A percentile compares a stretch with the other conserved stretches of the same genome.
Conservation (phyloP, 148 eudicot genomes). For the Silene conica region DNA sequence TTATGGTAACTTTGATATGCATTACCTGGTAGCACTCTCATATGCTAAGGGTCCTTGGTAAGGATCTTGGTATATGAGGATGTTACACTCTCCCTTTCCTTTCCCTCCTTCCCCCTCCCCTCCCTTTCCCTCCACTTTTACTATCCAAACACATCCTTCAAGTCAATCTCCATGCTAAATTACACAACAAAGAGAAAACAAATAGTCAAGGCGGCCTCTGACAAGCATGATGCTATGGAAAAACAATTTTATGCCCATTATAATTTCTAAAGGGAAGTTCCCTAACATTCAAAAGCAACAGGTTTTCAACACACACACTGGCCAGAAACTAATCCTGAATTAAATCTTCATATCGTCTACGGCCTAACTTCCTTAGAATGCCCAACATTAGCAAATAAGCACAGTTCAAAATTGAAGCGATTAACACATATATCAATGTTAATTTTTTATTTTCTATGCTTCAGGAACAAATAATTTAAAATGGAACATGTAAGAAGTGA, state of each 20-base stretch:
- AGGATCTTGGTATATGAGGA: no score
- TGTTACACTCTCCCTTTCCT: no score
- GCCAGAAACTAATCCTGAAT: neutral
- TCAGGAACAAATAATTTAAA: neutral
- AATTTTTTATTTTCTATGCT: neutral
- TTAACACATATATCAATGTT: neutral
- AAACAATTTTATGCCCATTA: neutral
- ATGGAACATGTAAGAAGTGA: constrained; percentile 6
- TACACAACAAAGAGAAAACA: neutral
- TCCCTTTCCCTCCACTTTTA: no score
- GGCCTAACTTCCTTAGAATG: neutral
- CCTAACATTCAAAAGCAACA: neutral
- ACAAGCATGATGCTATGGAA: neutral
- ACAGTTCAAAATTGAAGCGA: neutral
- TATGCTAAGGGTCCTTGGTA: no score
- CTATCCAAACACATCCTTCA: no score
- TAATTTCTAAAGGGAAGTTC: neutral
- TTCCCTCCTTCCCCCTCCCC: no score
- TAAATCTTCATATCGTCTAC: neutral
- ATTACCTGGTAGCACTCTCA: no score
- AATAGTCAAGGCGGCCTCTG: neutral
- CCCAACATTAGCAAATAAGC: neutral
- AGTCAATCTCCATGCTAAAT: neutral
- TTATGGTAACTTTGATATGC: no score
- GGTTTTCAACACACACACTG: neutral